Evolutionary conservation across 73 alveolate genomes (phyloP), one percentile per base, ranked within the genome.

Genomic region (Halteria grandinella): DNA sequence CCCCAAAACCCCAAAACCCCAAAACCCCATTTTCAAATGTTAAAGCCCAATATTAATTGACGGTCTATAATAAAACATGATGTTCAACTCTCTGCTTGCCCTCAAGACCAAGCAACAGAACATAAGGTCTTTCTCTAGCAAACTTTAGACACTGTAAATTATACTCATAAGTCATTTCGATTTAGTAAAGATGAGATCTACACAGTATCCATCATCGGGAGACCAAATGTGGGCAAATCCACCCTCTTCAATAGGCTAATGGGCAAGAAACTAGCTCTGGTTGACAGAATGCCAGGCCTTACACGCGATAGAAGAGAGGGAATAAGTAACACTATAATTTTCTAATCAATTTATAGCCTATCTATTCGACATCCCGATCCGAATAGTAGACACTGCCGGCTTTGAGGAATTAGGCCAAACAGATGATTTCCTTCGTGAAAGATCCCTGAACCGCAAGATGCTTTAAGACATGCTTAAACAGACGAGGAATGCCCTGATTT

Each of bases 331-430:
- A 33, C 63, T 33, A 37, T 53, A 47, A 31, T 34, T 66, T 2
- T 36, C 4, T 4, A 40, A 18, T 20, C 25, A 10, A 3, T 44
- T 45, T 44, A n/a, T 47, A 86, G 94, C 87, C 23, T 45, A 27
- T 14, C 2, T 10, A 39, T 89, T 89, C 71, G 90, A 72, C 23
- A 80, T 91, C 40, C 95, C 97, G 0, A 66, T 93, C 10, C 75
- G 95, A 60, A 40, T 93, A 17, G 95, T 93, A 12, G 98, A 93
- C 79, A 93, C 98, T 0, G 98, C 98, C 39, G 98, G 98, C 15
- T 87, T 79, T 63, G 97, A 91, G 45, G 75, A 71, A 15, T n/a
- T n/a, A n/a, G n/a, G n/a, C n/a, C n/a, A n/a, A n/a, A 31, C 84
- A 44, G 29, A 39, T 48, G 40, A 21, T 58, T 23, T 79, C 72